Percentiles rank a stretch among this genome's conserved stretches.
phyloP scores from a whole-genome alignment of 2,329 filamentous ascomycete species.

The Botrytis elliptica region DNA sequence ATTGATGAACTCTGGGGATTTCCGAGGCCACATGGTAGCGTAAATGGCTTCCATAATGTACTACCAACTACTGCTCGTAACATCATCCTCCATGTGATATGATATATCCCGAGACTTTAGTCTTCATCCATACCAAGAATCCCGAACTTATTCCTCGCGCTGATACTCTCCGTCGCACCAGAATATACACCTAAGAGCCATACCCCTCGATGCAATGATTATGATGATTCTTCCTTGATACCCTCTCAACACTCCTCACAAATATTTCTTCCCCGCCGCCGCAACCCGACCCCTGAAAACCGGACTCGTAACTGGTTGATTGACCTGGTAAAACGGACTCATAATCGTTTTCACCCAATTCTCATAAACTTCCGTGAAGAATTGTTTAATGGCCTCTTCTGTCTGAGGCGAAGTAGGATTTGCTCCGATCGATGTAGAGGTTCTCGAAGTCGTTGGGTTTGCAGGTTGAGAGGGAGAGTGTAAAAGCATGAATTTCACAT shows the following conservation, averaged over 20 bases:
- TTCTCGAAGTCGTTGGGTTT: slow-evolving; percentile 47
- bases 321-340: slow-evolving; percentile 90
- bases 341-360: slow-evolving; percentile 95
- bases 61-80: neutral
- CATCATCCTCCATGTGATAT: no score
- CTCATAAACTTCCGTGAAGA: slow-evolving; percentile 95
- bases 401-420: slow-evolving; percentile 88
- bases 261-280: slow-evolving; percentile 88
- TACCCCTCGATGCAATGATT: neutral
- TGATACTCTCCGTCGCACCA: neutral
- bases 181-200: neutral
- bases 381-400: slow-evolving; percentile 92
- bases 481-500: slow-evolving; percentile 90
- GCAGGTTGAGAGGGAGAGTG: slow-evolving; percentile 68
- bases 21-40: neutral
- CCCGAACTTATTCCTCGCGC: neutral
- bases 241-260: slow-evolving; percentile 53
- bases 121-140: neutral
- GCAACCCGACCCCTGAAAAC: slow-evolving; percentile 80
- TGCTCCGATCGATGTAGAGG: slow-evolving; percentile 69
- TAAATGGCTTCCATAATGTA: neutral
- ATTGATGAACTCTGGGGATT: neutral
- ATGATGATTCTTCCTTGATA: neutral
- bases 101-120: neutral
- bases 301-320: slow-evolving; percentile 81